Percentiles rank a stretch among this genome's conserved stretches.
Conservation (phyloP, 805 yeast species). For the Isabelozyma heimii region DNA sequence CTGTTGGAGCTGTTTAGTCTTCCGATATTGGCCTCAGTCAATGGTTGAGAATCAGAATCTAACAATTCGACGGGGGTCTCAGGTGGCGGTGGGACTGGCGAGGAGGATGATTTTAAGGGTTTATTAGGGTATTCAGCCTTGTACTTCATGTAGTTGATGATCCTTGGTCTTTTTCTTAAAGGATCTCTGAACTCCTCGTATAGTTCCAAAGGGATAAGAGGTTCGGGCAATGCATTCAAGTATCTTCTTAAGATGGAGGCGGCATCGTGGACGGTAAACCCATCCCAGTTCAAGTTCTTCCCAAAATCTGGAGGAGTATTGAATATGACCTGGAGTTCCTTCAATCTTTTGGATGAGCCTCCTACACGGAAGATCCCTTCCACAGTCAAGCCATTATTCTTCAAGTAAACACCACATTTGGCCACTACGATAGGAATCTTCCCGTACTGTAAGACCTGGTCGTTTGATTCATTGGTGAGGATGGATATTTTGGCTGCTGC, state of each 20-base stretch:
- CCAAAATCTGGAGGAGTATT: conserved; percentile 90
- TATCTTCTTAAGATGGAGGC: conserved; percentile 86
- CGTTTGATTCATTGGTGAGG: conserved; percentile 49
- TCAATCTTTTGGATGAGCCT: conserved; percentile 85
- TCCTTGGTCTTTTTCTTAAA: conserved; percentile 57
- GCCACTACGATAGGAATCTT: conserved; percentile 93
- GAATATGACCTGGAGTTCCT: conserved; percentile 79
- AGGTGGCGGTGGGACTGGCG: conserved; percentile 4
- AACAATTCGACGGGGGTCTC: conserved; percentile 7
- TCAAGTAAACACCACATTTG: conserved; percentile 84
- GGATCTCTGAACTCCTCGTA: conserved; percentile 83
- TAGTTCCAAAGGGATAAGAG: conserved; percentile 73
- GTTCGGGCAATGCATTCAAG: conserved; percentile 86
- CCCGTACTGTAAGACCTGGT: conserved; percentile 76
- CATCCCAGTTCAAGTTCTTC: conserved; percentile 83
- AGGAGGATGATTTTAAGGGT: conserved; percentile 4
- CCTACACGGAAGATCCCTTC: conserved; percentile 94
- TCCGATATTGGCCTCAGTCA: conserved; percentile 32
- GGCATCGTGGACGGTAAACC: conserved; percentile 94
- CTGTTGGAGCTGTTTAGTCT: conserved; percentile 21
- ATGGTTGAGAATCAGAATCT: conserved; percentile 16
- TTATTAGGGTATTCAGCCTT: conserved; percentile 46
- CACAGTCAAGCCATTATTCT: conserved; percentile 70
- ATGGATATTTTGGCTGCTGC: conserved; percentile 79
- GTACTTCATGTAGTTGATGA: conserved; percentile 62